Conservation (phyloP, 192 early-diverging fungal species). For the Radiomyces spectabilis region DNA sequence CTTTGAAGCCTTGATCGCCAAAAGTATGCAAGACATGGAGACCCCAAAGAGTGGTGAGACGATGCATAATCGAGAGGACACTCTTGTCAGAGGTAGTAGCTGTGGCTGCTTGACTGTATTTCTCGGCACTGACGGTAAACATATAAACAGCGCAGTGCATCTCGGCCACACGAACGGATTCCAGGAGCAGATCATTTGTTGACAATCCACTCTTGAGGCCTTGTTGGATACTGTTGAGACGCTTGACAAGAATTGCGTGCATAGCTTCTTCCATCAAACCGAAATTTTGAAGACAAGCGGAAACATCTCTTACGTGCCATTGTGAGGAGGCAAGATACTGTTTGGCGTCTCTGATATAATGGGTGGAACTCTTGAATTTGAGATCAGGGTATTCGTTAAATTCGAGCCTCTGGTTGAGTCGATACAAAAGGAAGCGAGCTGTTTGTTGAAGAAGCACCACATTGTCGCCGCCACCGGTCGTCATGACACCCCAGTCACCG, state of each 20-base stretch:
- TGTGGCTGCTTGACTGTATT: background rate
- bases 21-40: slow-evolving; percentile 33
- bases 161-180: slow-evolving; percentile 20
- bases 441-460: slow-evolving; percentile 39
- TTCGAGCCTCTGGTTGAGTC: slow-evolving; percentile 18
- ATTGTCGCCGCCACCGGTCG: slow-evolving; percentile 47
- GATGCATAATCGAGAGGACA: slow-evolving; percentile 29
- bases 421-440: slow-evolving; percentile 34
- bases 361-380: slow-evolving; percentile 5
- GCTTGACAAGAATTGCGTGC: slow-evolving; percentile 12
- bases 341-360: slow-evolving; percentile 11
- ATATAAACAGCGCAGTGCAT: slow-evolving; percentile 24
- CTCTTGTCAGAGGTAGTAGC: background rate
- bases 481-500: slow-evolving; percentile 55
- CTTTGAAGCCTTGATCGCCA: slow-evolving; percentile 36
- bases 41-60: slow-evolving; percentile 35
- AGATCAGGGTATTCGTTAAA: slow-evolving; percentile 15
- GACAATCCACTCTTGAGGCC: slow-evolving; percentile 7
- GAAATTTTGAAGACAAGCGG: background rate
- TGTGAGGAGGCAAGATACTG: background rate
- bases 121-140: slow-evolving; percentile 4
- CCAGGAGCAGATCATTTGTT: slow-evolving; percentile 21
- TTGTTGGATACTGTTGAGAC: slow-evolving; percentile 11
- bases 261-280: slow-evolving; percentile 13
- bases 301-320: slow-evolving; percentile 7